Evolutionary conservation across 306 rosid species (phyloP).

Genomic region (Begonia loranthoides): DNA sequence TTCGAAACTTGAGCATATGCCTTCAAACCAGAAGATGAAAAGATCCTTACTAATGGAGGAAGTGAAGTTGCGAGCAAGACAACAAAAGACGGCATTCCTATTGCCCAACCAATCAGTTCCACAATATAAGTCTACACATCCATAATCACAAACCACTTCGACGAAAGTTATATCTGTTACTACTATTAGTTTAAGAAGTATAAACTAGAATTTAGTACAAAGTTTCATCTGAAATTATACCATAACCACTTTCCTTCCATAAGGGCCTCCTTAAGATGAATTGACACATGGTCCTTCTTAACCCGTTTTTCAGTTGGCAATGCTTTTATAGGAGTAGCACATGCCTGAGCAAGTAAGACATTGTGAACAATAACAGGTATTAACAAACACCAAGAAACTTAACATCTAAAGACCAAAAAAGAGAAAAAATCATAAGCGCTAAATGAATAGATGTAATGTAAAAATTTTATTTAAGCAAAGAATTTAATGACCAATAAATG

Average conservation of each 20-base stretch:
- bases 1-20: constrained; percentile 52
- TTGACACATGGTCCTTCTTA: constrained; percentile 67
- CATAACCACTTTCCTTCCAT: constrained; percentile 86
- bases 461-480: no score
- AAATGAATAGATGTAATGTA: no score
- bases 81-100: constrained; percentile 79
- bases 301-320: constrained; percentile 57
- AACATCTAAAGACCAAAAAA: no score
- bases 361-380: not conserved
- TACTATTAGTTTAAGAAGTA: no score
- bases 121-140: constrained; percentile 1
- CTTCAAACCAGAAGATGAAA: constrained; percentile 73
- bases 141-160: not conserved
- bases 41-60: constrained; percentile 45
- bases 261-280: constrained; percentile 64
- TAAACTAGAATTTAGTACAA: no score
- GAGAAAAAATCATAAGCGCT: no score
- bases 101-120: constrained; percentile 6
- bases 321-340: constrained; percentile 41
- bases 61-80: constrained; percentile 46
- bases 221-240: constrained; percentile 31
- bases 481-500: no score
- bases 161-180: no score
- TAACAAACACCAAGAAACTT: no score
- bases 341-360: constrained; percentile 37